Conservation (phyloP, 75 land plant species). For the Cunninghamia lanceolata region DNA sequence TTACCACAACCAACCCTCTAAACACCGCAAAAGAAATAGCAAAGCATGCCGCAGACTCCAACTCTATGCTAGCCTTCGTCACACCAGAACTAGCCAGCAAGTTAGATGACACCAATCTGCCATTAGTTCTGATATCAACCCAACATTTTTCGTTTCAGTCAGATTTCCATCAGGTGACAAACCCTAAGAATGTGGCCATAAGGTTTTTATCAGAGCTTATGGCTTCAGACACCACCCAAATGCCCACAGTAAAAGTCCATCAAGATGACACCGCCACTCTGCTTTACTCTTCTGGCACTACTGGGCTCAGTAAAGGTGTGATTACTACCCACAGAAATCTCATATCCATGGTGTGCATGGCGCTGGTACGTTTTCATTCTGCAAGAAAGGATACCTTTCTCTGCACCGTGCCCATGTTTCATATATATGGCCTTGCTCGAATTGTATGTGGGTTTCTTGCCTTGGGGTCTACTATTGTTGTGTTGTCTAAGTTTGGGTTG, state of each 20-base stretch:
- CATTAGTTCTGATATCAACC: constrained; percentile 23
- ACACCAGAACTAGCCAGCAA: constrained; percentile 44
- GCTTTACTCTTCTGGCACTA: constrained; percentile 88
- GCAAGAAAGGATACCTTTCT: constrained; percentile 17
- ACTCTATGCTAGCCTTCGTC: constrained; percentile 56
- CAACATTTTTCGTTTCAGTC: neutral
- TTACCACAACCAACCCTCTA: constrained; percentile 91
- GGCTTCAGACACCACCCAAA: neutral
- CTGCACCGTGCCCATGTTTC: constrained; percentile 47
- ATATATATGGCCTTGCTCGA: constrained; percentile 40
- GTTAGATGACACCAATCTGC: constrained; percentile 24
- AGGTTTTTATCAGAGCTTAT: neutral
- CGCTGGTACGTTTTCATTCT: constrained; percentile 20
- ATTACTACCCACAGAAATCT: constrained; percentile 70
- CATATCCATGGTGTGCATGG: constrained; percentile 54
- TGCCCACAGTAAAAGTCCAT: constrained; percentile 3
- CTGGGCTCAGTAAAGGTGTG: constrained; percentile 87
- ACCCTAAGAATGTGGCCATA: neutral
- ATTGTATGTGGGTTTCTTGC: constrained; percentile 48
- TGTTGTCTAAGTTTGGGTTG: constrained; percentile 70
- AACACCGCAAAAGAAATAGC: constrained; percentile 77
- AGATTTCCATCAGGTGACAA: no score
- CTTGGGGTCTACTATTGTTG: constrained; percentile 58
- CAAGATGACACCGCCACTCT: constrained; percentile 41
- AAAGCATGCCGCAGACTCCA: constrained; percentile 67